Percentiles rank a stretch among this genome's conserved stretches.
These are phyloP conservation scores for Mercurialis annua DNA, from an alignment of 345 rosid species.

Conservation along the genomic window DNA sequence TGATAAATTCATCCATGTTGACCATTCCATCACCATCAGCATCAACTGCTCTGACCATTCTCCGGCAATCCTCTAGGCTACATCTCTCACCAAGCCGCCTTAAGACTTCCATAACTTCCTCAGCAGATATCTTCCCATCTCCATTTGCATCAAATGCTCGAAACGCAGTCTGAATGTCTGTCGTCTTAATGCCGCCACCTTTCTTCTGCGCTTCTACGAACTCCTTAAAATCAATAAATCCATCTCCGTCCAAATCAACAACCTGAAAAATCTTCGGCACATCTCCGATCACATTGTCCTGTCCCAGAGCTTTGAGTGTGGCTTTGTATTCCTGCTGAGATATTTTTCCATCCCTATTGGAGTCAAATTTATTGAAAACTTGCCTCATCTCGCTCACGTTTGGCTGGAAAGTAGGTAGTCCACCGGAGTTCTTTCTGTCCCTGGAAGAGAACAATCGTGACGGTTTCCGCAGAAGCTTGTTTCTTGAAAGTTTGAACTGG, in stretches of 20 bases:
- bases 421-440: constrained; percentile 53
- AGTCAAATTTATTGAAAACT: constrained; percentile 70
- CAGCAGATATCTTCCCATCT: constrained; percentile 82
- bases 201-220: constrained; percentile 60
- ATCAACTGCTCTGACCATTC: constrained; percentile 80
- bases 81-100: constrained; percentile 79
- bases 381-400: constrained; percentile 53
- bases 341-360: constrained; percentile 78
- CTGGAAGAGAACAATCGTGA: constrained; percentile 55
- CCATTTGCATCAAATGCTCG: constrained; percentile 58
- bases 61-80: constrained; percentile 62
- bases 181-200: constrained; percentile 53
- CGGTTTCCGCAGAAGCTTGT: constrained; percentile 48
- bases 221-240: constrained; percentile 78
- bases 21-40: constrained; percentile 68
- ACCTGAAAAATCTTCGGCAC: constrained; percentile 60
- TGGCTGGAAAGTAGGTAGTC: constrained; percentile 42
- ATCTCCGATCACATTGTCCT: constrained; percentile 39
- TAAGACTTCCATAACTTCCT: constrained; percentile 60
- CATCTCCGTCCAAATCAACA: constrained; percentile 76
- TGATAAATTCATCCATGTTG: constrained; percentile 75
- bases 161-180: constrained; percentile 62
- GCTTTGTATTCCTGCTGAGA: constrained; percentile 77
- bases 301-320: constrained; percentile 57
- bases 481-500: constrained; percentile 68